Evolutionary conservation across 2,329 filamentous ascomycete genomes (phyloP).

Genomic region (Talaromyces amestolkiae): DNA sequence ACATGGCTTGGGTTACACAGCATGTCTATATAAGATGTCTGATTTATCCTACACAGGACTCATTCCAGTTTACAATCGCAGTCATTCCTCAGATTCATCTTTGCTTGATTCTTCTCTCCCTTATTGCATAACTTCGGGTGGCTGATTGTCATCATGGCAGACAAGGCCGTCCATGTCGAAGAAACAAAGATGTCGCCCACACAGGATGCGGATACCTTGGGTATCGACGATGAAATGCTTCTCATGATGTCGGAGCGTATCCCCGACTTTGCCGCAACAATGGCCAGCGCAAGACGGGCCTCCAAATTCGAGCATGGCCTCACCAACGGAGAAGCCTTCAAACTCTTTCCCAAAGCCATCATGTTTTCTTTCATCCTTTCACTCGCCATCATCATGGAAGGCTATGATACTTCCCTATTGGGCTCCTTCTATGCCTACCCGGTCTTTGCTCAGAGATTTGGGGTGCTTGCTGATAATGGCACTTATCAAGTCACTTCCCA

Average conservation of each 20-base stretch:
- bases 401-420: slow-evolving; percentile 53
- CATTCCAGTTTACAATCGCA: not conserved
- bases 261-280: slow-evolving; percentile 25
- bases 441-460: slow-evolving; percentile 43
- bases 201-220: slow-evolving; percentile 28
- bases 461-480: slow-evolving; percentile 18
- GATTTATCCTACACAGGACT: not conserved
- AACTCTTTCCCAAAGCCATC: slow-evolving; percentile 28
- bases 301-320: slow-evolving; percentile 21
- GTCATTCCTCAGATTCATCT: not conserved
- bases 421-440: slow-evolving; percentile 51
- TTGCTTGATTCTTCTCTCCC: not conserved
- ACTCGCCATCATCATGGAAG: slow-evolving; percentile 53
- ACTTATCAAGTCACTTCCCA: slow-evolving; percentile 50
- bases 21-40: slow-evolving; percentile 7
- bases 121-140: not conserved
- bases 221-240: slow-evolving; percentile 30
- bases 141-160: slow-evolving; percentile 4
- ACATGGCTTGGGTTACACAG: not conserved
- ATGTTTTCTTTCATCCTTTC: slow-evolving; percentile 43
- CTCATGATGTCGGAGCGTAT: slow-evolving; percentile 33
- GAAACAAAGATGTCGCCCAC: slow-evolving; percentile 12
- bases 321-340: slow-evolving; percentile 22
- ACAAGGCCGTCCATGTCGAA: slow-evolving; percentile 10
- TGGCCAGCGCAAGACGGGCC: slow-evolving; percentile 9